Percentiles rank a stretch among this genome's conserved stretches.
These are phyloP conservation scores for Penicillium glabrum DNA, from an alignment of 2,329 filamentous ascomycete species.

Conservation along the genomic window DNA sequence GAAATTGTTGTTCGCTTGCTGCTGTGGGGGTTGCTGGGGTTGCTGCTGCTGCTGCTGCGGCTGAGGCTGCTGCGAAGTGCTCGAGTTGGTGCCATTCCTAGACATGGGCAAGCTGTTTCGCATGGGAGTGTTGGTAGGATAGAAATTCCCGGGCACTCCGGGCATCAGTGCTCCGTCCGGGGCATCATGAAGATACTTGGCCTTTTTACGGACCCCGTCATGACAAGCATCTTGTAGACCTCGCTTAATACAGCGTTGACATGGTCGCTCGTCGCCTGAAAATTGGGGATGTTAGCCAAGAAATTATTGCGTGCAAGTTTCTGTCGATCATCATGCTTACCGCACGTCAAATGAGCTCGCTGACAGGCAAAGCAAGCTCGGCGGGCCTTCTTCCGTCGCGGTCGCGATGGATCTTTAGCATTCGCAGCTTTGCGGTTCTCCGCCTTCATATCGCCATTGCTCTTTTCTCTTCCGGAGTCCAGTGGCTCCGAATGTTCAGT, in stretches of 20 bases:
- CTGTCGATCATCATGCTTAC: conserved; percentile 60
- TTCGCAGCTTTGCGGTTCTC: conserved; percentile 64
- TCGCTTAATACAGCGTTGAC: conserved; percentile 89
- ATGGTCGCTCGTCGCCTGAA: conserved; percentile 89
- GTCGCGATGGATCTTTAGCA: conserved; percentile 85
- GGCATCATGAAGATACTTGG: conserved; percentile 97
- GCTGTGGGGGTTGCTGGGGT: conserved; percentile 12
- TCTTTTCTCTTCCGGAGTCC: conserved; percentile 47
- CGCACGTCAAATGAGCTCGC: conserved; percentile 94
- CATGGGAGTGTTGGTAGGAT: conserved; percentile 44
- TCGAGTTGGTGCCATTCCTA: conserved; percentile 31
- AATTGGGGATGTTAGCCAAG: conserved; percentile 7
- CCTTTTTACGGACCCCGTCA: conserved; percentile 96
- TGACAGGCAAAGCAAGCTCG: conserved; percentile 96
- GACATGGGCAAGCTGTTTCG: conserved; percentile 34
- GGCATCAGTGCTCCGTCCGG: conserved; percentile 85
- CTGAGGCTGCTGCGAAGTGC: conserved; percentile 23
- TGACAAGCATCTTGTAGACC: conserved; percentile 88
- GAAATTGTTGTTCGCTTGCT: conserved; percentile 29
- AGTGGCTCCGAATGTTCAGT: conserved; percentile 36
- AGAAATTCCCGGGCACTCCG: conserved; percentile 64
- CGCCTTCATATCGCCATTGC: conserved; percentile 50
- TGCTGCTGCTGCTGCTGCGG: conserved; percentile 14
- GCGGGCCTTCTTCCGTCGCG: conserved; percentile 91
- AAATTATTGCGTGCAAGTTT: neutral